These are phyloP conservation scores for Alternaria viburni DNA, from an alignment of 2,329 filamentous ascomycete genomes.

Conservation along the genomic window DNA sequence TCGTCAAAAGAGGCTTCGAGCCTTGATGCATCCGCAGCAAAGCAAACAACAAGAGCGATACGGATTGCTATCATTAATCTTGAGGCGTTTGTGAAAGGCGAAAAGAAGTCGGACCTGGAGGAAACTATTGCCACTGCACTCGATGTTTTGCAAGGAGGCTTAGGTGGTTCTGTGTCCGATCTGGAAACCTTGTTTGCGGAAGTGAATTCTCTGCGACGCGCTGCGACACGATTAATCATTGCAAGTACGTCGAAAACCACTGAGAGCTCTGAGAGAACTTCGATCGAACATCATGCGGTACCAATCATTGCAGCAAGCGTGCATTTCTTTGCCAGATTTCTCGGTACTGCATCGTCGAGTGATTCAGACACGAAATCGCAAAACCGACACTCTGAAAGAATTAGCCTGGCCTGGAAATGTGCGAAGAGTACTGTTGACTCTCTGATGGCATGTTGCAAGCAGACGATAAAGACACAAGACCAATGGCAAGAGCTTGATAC, in stretches of 20 bases:
- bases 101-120: conserved; percentile 20
- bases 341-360: conserved; percentile 25
- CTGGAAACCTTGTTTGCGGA: conserved; percentile 47
- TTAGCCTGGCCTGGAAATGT: conserved; percentile 33
- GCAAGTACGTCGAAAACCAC: conserved; percentile 13
- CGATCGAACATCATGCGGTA: conserved; percentile 23
- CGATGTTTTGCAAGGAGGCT: conserved; percentile 33
- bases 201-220: conserved; percentile 40
- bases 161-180: conserved; percentile 41
- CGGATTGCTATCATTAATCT: conserved; percentile 41
- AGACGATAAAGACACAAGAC: conserved; percentile 22
- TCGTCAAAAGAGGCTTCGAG: conserved; percentile 14
- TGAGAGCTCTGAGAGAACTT: neutral
- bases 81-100: conserved; percentile 32
- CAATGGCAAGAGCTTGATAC: conserved; percentile 42
- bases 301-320: conserved; percentile 37
- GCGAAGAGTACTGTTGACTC: conserved; percentile 47
- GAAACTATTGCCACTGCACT: conserved; percentile 29
- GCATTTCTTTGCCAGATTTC: conserved; percentile 43
- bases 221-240: conserved; percentile 35
- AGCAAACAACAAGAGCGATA: conserved; percentile 30
- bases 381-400: conserved; percentile 29
- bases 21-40: conserved; percentile 28
- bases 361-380: conserved; percentile 25
- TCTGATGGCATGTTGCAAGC: conserved; percentile 41